Evolutionary conservation across 305 asterid genomes (phyloP).

Genomic region (Solanum aculeatissimum): DNA sequence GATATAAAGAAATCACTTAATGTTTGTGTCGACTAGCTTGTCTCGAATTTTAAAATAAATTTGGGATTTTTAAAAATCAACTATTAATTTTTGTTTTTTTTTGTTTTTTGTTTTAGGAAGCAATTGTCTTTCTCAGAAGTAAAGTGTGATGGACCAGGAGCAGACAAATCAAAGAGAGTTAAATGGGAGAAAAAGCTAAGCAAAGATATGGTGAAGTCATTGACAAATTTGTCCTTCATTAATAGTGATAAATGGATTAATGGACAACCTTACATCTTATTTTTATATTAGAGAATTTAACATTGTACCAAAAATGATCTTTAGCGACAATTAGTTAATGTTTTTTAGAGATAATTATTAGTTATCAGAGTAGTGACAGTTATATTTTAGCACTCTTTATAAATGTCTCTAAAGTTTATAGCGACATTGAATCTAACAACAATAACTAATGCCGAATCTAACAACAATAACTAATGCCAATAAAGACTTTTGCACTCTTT

Average conservation of each 20-base stretch:
- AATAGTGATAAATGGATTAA: conserved; percentile 29
- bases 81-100: neutral
- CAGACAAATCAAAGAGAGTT: conserved; percentile 21
- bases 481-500: too few species aligned
- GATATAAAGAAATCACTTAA: neutral
- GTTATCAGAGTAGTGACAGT: neutral
- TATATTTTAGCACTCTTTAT: neutral
- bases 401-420: neutral
- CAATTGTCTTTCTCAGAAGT: conserved; percentile 21
- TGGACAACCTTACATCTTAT: conserved; percentile 5
- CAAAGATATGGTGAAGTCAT: neutral
- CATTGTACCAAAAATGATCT: neutral
- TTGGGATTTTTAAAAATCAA: neutral
- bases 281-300: neutral
- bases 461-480: too few species aligned
- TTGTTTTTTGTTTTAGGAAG: conserved; percentile 9
- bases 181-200: conserved; percentile 25
- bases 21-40: neutral
- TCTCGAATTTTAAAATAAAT: neutral
- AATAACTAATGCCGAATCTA: too few species aligned
- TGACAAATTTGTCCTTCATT: conserved; percentile 19
- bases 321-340: neutral
- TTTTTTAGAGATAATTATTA: neutral
- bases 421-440: too few species aligned
- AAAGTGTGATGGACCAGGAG: conserved; percentile 29